phyloP scores from a whole-genome alignment of 805 yeast genomes.

The Starmerella vaccinii region DNA sequence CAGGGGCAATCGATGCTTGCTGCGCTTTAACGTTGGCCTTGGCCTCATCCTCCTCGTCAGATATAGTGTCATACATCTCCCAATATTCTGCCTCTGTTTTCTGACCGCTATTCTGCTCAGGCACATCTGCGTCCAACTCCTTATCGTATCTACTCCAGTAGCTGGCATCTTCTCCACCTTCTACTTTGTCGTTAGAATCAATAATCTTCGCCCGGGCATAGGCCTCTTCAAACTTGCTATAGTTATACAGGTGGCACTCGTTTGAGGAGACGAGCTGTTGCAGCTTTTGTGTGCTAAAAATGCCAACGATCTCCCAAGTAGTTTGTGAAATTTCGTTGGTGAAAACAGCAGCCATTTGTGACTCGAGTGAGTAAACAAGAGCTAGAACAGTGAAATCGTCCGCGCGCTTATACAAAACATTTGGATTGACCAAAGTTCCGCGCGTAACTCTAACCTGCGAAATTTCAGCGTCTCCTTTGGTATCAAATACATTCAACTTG shows the following conservation, averaged over 20 bases:
- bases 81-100: slow-evolving; percentile 2
- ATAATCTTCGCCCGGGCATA: background rate
- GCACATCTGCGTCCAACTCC: background rate
- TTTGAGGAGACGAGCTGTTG: background rate
- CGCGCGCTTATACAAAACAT: slow-evolving; percentile 10
- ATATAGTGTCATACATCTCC: background rate
- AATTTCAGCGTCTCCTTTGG: background rate
- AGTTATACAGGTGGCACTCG: background rate
- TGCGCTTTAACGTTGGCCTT: background rate
- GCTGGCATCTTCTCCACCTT: background rate
- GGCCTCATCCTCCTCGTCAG: background rate
- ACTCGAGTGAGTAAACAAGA: slow-evolving; percentile 9
- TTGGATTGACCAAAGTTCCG: background rate
- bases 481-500: slow-evolving; percentile 11
- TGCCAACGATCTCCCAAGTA: slow-evolving; percentile 22
- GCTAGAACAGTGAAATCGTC: slow-evolving; percentile 20
- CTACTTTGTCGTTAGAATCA: background rate
- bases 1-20: background rate
- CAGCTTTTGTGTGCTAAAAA: slow-evolving; percentile 7
- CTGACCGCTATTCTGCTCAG: background rate
- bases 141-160: slow-evolving; percentile 3
- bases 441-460: background rate
- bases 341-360: slow-evolving; percentile 12
- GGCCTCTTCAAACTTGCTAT: background rate
- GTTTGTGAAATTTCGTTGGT: slow-evolving; percentile 15